phyloP scores from a whole-genome alignment of 108 stramenopile species.

The Schizochytrium sp. region DNA sequence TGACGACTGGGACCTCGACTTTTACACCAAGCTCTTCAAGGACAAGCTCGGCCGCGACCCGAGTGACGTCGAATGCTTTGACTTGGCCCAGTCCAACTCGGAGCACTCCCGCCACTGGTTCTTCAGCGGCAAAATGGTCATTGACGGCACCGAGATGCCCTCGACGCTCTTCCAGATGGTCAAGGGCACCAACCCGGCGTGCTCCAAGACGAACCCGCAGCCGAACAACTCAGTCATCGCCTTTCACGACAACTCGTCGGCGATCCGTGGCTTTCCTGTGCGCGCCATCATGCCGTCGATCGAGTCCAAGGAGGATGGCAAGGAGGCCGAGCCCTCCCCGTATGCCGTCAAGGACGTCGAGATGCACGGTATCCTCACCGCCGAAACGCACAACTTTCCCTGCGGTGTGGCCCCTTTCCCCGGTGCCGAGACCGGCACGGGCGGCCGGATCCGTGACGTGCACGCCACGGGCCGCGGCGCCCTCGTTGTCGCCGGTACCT shows the following conservation, averaged over 20 bases:
- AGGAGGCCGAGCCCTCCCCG: conserved; percentile 40
- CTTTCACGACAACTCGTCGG: conserved; percentile 92
- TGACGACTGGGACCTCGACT: conserved; percentile 96
- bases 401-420: conserved; percentile 96
- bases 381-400: conserved; percentile 99
- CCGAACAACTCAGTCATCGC: conserved; percentile 88
- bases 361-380: conserved; percentile 89
- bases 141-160: conserved; percentile 84
- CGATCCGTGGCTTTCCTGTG: conserved; percentile 73
- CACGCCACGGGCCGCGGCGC: conserved; percentile 96
- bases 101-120: conserved; percentile 99
- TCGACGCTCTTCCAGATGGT: conserved; percentile 94
- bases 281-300: neutral
- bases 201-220: conserved; percentile 3
- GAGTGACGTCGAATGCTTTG: conserved; percentile 97
- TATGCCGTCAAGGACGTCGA: conserved; percentile 52
- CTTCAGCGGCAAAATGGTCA: conserved; percentile 95
- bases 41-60: conserved; percentile 85
- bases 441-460: conserved; percentile 92
- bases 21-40: conserved; percentile 88
- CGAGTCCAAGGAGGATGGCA: conserved; percentile 10
- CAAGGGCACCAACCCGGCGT: conserved; percentile 76
- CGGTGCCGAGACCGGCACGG: conserved; percentile 98
- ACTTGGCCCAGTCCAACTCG: conserved; percentile 93
- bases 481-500: conserved; percentile 79